Base-by-base conservation (phyloP, 176 grass and related monocot species). In the Phoenix dactylifera region DNA sequence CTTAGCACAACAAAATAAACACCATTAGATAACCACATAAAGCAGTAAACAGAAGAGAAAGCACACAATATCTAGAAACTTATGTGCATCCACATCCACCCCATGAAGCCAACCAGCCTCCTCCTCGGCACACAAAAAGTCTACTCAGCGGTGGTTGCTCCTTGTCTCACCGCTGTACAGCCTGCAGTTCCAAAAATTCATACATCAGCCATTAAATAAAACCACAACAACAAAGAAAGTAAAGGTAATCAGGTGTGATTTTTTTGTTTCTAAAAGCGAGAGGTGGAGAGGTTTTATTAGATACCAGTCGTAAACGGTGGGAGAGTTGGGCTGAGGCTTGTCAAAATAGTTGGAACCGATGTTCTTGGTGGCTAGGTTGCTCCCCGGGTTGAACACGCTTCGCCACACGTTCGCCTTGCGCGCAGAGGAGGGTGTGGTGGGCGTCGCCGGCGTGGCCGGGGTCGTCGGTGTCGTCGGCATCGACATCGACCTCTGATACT, bases 261-360 rank as follows among this genome's bases (percentile, higher is more conserved):
- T 20, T 20, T 20, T 20, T 20, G 20, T 20, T 20, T 20, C 20
- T 20, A 20, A 20, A 20, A 20, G 20, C 0, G 0, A 20, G 20
- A 20, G 20, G 20, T 20, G 26, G 19, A 51, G 16, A 18, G 22
- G 10, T 16, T 10, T 54, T 18, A 5, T 68, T 66, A 14, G n/a
- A 15, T 79, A 95, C 90, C 90, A 95, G 86, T 95, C 90, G 66
- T 95, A 95, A 67, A 95, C 86, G 51, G 86, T 95, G 18, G 90
- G 90, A 2, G 90, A 76, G 58, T 90, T 95, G 10, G 90, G 90
- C 56, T 90, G 77, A 0, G 90, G 90, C 29, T 85, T 76, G 71
- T 95, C 90, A 83, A 90, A 95, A 65, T 87, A 52, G 83, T 90
- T 67, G 62, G 83, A 72, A 58, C 90, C 90, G 7, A 87, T 4